These are phyloP conservation scores for Moringa oleifera DNA, from an alignment of 345 rosid genomes.

Conservation along the genomic window DNA sequence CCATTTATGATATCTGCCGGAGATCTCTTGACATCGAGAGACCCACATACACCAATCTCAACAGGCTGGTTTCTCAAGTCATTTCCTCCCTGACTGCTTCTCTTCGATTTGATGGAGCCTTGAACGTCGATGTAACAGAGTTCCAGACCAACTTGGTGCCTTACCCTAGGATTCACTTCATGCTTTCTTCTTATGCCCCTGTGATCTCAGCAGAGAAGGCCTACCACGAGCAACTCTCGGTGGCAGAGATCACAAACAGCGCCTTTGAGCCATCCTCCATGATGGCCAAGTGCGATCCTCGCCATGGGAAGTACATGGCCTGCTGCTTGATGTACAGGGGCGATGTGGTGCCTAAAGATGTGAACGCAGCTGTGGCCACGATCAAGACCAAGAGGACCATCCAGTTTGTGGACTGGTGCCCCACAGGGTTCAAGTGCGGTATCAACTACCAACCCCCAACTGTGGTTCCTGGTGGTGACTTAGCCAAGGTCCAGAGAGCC, in stretches of 20 bases:
- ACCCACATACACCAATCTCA: slow-evolving; percentile 54
- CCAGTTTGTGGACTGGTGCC: too few species aligned
- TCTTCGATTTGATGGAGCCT: slow-evolving; percentile 53
- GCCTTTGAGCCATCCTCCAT: too few species aligned
- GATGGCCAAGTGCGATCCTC: too few species aligned
- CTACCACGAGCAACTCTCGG: slow-evolving; percentile 54
- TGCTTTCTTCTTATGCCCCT: slow-evolving; percentile 60
- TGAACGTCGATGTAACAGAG: slow-evolving; percentile 57
- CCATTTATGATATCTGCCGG: too few species aligned
- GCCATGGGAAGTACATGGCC: slow-evolving; percentile 68
- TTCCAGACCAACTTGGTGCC: slow-evolving; percentile 62
- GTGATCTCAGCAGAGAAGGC: slow-evolving; percentile 58
- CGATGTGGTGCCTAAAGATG: slow-evolving; percentile 56
- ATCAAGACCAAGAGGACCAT: slow-evolving; percentile 56
- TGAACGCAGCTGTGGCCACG: slow-evolving; percentile 51
- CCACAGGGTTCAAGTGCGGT: too few species aligned
- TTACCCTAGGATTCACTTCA: slow-evolving; percentile 56
- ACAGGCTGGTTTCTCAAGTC: slow-evolving; percentile 58
- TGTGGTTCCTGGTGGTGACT: slow-evolving; percentile 56
- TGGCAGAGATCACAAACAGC: slow-evolving; percentile 58
- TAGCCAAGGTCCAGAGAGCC: too few species aligned
- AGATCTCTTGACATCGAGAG: too few species aligned
- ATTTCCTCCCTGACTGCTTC: slow-evolving; percentile 58
- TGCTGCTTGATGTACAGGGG: slow-evolving; percentile 58
- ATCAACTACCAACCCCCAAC: too few species aligned